Evolutionary conservation across 257 asterid genomes (phyloP).

Genomic region (Ocimum tenuiflorum): DNA sequence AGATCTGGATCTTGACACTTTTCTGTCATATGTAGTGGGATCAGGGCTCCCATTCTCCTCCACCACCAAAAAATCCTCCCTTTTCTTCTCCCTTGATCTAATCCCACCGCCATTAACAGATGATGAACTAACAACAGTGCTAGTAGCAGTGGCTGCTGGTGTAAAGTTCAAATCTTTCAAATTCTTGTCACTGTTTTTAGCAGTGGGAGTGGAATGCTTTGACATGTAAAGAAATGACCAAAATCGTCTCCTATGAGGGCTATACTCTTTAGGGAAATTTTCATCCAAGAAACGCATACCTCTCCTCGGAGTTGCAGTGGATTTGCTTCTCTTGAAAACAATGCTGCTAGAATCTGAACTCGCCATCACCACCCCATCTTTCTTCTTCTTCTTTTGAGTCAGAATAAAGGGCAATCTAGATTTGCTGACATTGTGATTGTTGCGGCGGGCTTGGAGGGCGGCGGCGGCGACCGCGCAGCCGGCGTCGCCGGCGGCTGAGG

Average conservation of each 20-base stretch:
- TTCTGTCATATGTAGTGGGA: slow-evolving; percentile 48
- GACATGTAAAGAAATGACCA: slow-evolving; percentile 83
- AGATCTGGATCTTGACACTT: slow-evolving; percentile 93
- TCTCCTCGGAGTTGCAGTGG: slow-evolving; percentile 54
- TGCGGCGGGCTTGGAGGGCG: slow-evolving; percentile 25
- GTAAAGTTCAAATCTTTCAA: slow-evolving; percentile 33
- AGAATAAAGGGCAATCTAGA: slow-evolving; percentile 55
- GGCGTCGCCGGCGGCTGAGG: slow-evolving; percentile 16
- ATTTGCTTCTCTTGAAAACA: slow-evolving; percentile 77
- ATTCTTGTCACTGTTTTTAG: slow-evolving; percentile 33
- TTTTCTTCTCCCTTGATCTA: slow-evolving; percentile 42
- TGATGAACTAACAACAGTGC: slow-evolving; percentile 28
- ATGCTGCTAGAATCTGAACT: slow-evolving; percentile 32
- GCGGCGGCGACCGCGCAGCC: slow-evolving; percentile 11
- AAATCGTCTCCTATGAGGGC: slow-evolving; percentile 48
- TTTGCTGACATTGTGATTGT: slow-evolving; percentile 7
- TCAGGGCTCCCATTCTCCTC: slow-evolving; percentile 71
- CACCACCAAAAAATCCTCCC: slow-evolving; percentile 46
- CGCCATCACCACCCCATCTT: slow-evolving; percentile 22
- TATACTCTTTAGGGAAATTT: slow-evolving; percentile 36
- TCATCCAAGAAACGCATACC: slow-evolving; percentile 52
- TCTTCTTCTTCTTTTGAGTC: slow-evolving; percentile 52
- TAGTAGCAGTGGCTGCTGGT: slow-evolving; percentile 26
- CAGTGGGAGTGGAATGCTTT: slow-evolving; percentile 28
- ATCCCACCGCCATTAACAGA: slow-evolving; percentile 17